Evolutionary conservation across 2,329 filamentous ascomycete genomes (phyloP), one percentile per base, ranked within the genome.

Genomic region (Zasmidium cellare): DNA sequence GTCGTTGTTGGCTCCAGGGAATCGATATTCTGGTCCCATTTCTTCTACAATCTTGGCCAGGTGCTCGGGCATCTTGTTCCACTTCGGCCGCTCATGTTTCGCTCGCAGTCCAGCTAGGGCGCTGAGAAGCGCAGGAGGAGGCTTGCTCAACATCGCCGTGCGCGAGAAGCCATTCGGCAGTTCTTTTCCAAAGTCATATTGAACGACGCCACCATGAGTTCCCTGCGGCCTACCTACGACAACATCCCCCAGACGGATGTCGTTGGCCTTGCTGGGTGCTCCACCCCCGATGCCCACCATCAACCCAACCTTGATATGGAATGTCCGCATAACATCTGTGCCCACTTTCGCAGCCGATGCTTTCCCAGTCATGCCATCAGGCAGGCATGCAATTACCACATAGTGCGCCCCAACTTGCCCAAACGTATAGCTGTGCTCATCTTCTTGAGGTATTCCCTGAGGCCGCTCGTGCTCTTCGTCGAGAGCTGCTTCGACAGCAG

Each of bases 241-340:
- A 9, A 50, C 18, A 35, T 50, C 58, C 2, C 64, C 64, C 9
- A 66, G 66, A 1, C 66, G 59, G 9, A 69, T 61, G 22, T 68
- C 55, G 41, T 54, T 31, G 41, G 46, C 56, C 44, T 56, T 45
- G 46, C 51, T 59, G 0, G 60, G 59, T 3, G 64, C 64, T 3
- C 62, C 67, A 35, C 66, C 67, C 9, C 63, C 65, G 46, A 68
- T 68, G 0, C 66, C 67, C 1, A 67, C 64, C 61, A 67, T 56
- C 11, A 68, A 52, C 3, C 63, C 64, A 20, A 66, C 51, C 16
- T 50, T 47, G 50, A 67, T 57, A 31, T 53, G 54, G 45, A 67
- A 67, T 24, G 55, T 62, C 2, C 44, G 44, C 14, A 45, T 50
- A 58, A 65, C 61, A n/a, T 61, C 56, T n/a, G 22, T 55, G 16